Evolutionary conservation across 140 eudicot species (phyloP), one percentile per base, ranked within the genome.

Genomic region (Bidens hawaiensis): DNA sequence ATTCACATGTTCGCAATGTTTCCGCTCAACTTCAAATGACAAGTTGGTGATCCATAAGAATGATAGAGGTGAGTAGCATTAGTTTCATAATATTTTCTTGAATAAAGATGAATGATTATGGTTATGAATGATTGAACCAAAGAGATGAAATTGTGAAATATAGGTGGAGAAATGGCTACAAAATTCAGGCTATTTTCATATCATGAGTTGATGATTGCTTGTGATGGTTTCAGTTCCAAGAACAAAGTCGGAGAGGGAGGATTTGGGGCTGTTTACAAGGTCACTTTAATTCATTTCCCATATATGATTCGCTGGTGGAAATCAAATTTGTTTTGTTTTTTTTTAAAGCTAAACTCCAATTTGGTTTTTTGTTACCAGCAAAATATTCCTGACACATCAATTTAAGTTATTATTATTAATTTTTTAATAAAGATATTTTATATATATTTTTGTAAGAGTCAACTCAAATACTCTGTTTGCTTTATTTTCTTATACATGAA

Each of bases 211-310:
- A 81, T 72, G 53, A 71, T 78, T 58, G 95, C 95, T 30, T 79
- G 81, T 50, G 36, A 68, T 64, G 79, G 88, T 56, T 90, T 86
- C 66, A 75, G 80, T 47, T 66, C 79, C 34, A 74, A 65, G 56
- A 77, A 86, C 75, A 87, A 80, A 75, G 71, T 90, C 55, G 97
- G 95, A 12, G 86, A 86, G 55, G 97, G 97, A 16, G 90, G 85
- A 49, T 83, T 77, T 71, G 97, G 94, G 47, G 78, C 75, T 68
- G 97, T 90, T 57, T 90, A 81, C 67, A 87, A 86, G 96, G 97
- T 85, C 14, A 31, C 26, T 43, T 13, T 25, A 71, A 5, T 40
- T 40, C n/a, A n/a, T n/a, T n/a, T n/a, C n/a, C n/a, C n/a, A n/a
- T n/a, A n/a, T n/a, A n/a, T n/a, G n/a, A n/a, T n/a, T n/a, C n/a